Conservation (phyloP, 148 eudicot genomes). For the Beta vulgaris region DNA sequence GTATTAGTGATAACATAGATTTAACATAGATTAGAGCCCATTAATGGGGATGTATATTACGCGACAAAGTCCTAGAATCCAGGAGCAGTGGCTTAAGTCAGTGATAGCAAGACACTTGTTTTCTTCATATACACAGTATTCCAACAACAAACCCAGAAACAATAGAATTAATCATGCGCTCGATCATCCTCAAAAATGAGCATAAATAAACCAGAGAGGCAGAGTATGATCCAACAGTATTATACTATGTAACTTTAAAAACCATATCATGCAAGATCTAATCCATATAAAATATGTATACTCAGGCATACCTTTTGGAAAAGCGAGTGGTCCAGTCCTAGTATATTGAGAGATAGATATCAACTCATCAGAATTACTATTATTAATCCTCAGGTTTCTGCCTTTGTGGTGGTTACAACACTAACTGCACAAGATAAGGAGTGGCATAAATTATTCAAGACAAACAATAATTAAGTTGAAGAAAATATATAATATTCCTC, state of each 20-base stretch:
- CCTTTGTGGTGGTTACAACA: conserved; percentile 22
- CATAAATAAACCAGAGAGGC: conserved; percentile 15
- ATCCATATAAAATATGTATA: conserved; percentile 21
- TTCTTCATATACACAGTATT: not conserved
- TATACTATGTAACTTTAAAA: not conserved
- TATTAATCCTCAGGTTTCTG: conserved; percentile 3
- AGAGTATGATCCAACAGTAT: conserved; percentile 7
- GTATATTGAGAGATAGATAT: conserved; percentile 29
- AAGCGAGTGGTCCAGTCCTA: conserved; percentile 21
- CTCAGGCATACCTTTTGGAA: conserved; percentile 29
- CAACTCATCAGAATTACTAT: conserved; percentile 13
- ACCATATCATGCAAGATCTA: conserved; percentile 13
- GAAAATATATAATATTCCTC: conserved; percentile 1
- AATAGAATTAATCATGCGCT: conserved; percentile 9
- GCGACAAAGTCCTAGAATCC: conserved; percentile 4
- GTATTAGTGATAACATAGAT: not conserved
- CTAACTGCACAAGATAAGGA: conserved; percentile 28
- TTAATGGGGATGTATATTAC: not conserved
- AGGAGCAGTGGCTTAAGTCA: conserved; percentile 1
- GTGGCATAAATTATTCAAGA: conserved; percentile 12
- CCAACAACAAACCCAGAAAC: conserved; percentile 14
- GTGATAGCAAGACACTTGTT: conserved; percentile 19
- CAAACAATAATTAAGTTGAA: conserved; percentile 15
- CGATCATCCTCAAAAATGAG: not conserved
- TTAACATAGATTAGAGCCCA: too few relatives aligned